These are phyloP conservation scores for Wickerhamomyces silvicola DNA, from an alignment of 805 yeast genomes.

Conservation along the genomic window DNA sequence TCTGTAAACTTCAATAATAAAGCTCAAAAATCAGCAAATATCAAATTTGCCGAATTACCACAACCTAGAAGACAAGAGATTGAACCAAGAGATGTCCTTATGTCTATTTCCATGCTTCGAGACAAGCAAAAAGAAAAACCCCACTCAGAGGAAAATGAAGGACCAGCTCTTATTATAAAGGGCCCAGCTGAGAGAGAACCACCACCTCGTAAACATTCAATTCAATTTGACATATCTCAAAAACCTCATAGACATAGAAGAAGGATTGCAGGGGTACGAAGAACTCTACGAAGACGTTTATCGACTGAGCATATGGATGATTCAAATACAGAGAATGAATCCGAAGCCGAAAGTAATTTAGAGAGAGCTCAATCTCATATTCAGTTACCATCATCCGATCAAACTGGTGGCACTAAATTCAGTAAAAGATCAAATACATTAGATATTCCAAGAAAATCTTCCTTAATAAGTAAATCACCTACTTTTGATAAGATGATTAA, in stretches of 20 bases:
- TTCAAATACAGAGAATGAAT: too few relatives aligned
- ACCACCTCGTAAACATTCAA: conserved; percentile 18
- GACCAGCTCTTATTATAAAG: conserved; percentile 70
- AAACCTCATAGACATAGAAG: conserved; percentile 13
- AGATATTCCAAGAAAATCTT: conserved; percentile 28
- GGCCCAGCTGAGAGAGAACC: conserved; percentile 70
- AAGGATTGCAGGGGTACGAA: conserved; percentile 13
- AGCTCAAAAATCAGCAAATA: conserved; percentile 3
- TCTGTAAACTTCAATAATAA: too few relatives aligned
- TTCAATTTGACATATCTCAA: conserved; percentile 22
- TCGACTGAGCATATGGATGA: too few relatives aligned
- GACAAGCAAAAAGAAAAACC: conserved; percentile 35
- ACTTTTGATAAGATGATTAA: conserved; percentile 40
- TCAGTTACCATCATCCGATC: conserved; percentile 29
- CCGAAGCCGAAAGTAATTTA: too few relatives aligned
- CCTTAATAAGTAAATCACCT: conserved; percentile 32
- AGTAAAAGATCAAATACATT: conserved; percentile 42
- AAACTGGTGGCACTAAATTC: conserved; percentile 30
- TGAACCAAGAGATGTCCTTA: conserved; percentile 77
- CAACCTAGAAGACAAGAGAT: conserved; percentile 37
- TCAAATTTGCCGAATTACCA: conserved; percentile 20
- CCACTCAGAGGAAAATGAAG: conserved; percentile 47
- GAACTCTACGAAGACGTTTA: conserved; percentile 19
- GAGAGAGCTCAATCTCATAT: conserved; percentile 28
- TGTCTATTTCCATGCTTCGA: conserved; percentile 78